phyloP scores from a whole-genome alignment of 1,284 basidiomycete genomes.

The Rhodotorula sp. region DNA sequence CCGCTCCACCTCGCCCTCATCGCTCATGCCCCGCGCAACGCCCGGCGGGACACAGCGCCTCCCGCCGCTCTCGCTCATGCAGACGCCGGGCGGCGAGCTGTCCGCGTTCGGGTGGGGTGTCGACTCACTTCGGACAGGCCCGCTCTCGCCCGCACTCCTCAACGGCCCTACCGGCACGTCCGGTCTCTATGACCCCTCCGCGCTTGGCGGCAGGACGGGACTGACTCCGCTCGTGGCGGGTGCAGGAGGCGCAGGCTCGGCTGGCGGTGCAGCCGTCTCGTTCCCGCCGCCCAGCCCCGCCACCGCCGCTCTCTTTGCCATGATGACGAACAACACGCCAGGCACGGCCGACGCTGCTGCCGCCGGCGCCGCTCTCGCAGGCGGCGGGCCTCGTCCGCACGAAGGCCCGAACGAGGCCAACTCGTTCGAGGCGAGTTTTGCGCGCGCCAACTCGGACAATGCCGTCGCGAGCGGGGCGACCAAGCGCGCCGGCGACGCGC shows the following conservation, averaged over 20 bases:
- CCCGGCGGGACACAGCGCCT: constrained; percentile 25
- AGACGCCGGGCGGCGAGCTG: constrained; percentile 34
- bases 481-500: neutral
- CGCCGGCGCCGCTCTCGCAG: constrained; percentile 19
- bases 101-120: constrained; percentile 69
- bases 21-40: constrained; percentile 27
- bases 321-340: constrained; percentile 73
- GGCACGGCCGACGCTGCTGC: constrained; percentile 47
- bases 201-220: constrained; percentile 30
- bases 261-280: constrained; percentile 58
- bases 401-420: constrained; percentile 43
- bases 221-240: constrained; percentile 38
- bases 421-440: constrained; percentile 44
- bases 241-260: constrained; percentile 55
- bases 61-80: constrained; percentile 33
- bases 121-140: constrained; percentile 81
- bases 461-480: neutral
- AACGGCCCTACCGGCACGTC: constrained; percentile 69
- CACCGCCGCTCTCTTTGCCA: constrained; percentile 87
- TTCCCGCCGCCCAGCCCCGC: constrained; percentile 86
- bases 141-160: constrained; percentile 92
- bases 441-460: constrained; percentile 29
- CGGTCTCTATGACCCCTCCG: constrained; percentile 17
- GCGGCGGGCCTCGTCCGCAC: constrained; percentile 36
- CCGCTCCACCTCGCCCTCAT: constrained; percentile 38